phyloP scores from a whole-genome alignment of 2,329 filamentous ascomycete species.

The Cryphonectria naterciae region DNA sequence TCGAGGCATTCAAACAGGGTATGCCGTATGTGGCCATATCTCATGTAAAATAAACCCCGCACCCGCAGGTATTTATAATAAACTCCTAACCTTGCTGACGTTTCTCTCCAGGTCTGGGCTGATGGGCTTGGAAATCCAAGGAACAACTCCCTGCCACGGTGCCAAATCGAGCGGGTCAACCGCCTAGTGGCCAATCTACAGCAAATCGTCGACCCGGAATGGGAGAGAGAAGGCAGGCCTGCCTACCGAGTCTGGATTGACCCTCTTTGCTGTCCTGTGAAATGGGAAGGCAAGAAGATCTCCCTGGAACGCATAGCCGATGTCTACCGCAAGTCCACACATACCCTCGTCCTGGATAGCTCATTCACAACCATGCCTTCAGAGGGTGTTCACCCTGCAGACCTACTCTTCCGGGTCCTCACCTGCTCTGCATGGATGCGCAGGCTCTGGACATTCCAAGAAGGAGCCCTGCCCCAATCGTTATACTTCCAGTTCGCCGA shows the following conservation, averaged over 20 bases:
- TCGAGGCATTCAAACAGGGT: neutral
- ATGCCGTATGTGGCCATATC: neutral
- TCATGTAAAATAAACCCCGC: neutral
- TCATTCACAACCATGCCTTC: slow-evolving; percentile 35
- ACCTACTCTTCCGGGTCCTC: slow-evolving; percentile 39
- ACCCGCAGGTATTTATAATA: neutral
- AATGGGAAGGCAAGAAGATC: slow-evolving; percentile 33
- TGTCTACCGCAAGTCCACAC: slow-evolving; percentile 39
- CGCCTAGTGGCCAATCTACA: slow-evolving; percentile 29
- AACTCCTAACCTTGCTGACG: neutral
- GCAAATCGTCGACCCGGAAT: neutral
- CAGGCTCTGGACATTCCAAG: slow-evolving; percentile 46
- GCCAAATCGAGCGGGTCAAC: neutral
- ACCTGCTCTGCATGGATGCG: slow-evolving; percentile 43
- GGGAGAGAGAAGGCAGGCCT: neutral
- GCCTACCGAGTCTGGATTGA: slow-evolving; percentile 40
- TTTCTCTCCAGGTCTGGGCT: neutral
- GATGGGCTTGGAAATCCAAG: neutral
- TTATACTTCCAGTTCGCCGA: slow-evolving; percentile 42
- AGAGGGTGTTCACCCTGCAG: slow-evolving; percentile 29
- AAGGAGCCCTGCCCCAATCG: slow-evolving; percentile 35
- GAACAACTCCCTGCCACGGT: neutral
- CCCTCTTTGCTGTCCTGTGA: slow-evolving; percentile 40
- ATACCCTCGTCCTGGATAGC: slow-evolving; percentile 41
- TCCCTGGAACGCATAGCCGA: slow-evolving; percentile 40